Evolutionary conservation across 306 rosid species (phyloP).

Genomic region (Begonia loranthoides): DNA sequence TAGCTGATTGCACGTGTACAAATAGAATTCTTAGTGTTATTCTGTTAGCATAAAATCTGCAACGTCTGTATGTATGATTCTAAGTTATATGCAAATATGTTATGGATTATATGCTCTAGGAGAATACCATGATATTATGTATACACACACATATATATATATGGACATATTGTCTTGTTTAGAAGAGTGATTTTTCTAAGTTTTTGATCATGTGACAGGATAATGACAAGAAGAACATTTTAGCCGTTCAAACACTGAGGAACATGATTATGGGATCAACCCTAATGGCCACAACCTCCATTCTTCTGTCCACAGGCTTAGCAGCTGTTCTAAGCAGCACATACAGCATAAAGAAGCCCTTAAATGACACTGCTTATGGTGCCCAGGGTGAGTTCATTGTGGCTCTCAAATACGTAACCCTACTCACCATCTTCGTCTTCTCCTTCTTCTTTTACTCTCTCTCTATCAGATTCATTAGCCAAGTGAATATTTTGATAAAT

Average conservation of each 20-base stretch:
- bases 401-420: slow-evolving; percentile 16
- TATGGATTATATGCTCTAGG: too few species aligned
- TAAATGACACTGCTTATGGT: slow-evolving; percentile 14
- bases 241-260: slow-evolving; percentile 28
- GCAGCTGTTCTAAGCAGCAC: slow-evolving; percentile 26
- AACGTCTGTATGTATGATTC: too few species aligned
- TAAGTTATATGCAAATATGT: too few species aligned
- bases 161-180: too few species aligned
- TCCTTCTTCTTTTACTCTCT: slow-evolving; percentile 20
- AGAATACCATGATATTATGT: too few species aligned
- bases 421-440: slow-evolving; percentile 15
- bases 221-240: slow-evolving; percentile 23
- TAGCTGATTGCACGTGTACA: too few species aligned
- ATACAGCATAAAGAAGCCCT: slow-evolving; percentile 16
- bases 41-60: too few species aligned
- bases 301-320: slow-evolving; percentile 22
- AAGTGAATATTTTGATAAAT: slow-evolving; percentile 12
- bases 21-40: too few species aligned
- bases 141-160: too few species aligned
- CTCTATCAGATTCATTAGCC: slow-evolving; percentile 18
- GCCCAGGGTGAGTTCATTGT: slow-evolving; percentile 23
- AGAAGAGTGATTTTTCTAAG: too few species aligned
- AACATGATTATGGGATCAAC: slow-evolving; percentile 34
- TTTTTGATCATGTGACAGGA: slow-evolving; percentile 12
- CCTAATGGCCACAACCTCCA: slow-evolving; percentile 29